phyloP scores from a whole-genome alignment of 208 protist genomes.

The Trypanosoma platydactyli region DNA sequence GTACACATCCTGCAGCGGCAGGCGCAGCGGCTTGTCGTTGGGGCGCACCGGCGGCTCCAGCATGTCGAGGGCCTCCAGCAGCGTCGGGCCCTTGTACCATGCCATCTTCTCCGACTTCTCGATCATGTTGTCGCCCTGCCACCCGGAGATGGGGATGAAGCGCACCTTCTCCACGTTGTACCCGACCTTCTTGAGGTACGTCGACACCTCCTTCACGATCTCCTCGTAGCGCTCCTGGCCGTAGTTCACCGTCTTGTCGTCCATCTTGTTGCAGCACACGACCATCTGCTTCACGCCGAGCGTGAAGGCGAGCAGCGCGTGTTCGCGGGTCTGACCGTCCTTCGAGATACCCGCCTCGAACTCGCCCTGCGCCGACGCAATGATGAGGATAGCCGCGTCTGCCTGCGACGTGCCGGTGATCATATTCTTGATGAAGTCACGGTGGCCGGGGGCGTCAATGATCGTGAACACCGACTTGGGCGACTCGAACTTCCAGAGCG shows the following conservation, averaged over 20 bases:
- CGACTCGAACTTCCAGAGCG: slow-evolving; percentile 91
- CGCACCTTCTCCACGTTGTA: slow-evolving; percentile 92
- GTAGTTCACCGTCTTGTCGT: slow-evolving; percentile 91
- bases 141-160: slow-evolving; percentile 96
- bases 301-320: slow-evolving; percentile 88
- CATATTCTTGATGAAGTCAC: slow-evolving; percentile 95
- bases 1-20: slow-evolving; percentile 96
- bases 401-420: slow-evolving; percentile 92
- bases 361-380: slow-evolving; percentile 82
- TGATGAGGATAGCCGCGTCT: slow-evolving; percentile 87
- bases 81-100: slow-evolving; percentile 92
- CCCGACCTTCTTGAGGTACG: slow-evolving; percentile 90
- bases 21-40: slow-evolving; percentile 93
- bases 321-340: slow-evolving; percentile 93
- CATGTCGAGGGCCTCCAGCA: slow-evolving; percentile 92
- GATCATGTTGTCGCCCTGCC: slow-evolving; percentile 95
- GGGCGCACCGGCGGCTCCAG: slow-evolving; percentile 83
- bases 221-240: slow-evolving; percentile 88
- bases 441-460: slow-evolving; percentile 94
- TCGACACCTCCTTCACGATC: slow-evolving; percentile 73
- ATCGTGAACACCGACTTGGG: slow-evolving; percentile 91
- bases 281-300: slow-evolving; percentile 92
- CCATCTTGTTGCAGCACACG: slow-evolving; percentile 91
- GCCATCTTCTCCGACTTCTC: slow-evolving; percentile 88
- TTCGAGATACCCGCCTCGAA: slow-evolving; percentile 95